These are phyloP conservation scores for Tylopilus sp. DNA, from an alignment of 768 basidiomycete genomes.

Conservation along the genomic window DNA sequence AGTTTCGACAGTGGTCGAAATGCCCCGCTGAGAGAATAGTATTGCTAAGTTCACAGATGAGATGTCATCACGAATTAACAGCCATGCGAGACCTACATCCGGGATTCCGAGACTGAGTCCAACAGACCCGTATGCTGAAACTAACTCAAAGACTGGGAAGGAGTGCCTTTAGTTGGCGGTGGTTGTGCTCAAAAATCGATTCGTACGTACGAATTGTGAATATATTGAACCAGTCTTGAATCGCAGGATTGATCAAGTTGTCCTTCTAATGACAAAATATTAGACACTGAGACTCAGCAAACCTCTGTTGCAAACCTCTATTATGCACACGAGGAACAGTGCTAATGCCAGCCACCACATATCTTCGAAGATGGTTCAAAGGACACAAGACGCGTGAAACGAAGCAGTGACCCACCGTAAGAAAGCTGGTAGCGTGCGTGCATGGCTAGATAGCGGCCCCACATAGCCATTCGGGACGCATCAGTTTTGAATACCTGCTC, in stretches of 20 bases:
- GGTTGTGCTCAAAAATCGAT: background rate
- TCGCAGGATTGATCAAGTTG: slow-evolving; percentile 51
- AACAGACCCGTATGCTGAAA: slow-evolving; percentile 86
- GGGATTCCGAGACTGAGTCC: slow-evolving; percentile 88
- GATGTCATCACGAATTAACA: background rate
- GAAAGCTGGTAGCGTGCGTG: slow-evolving; percentile 88
- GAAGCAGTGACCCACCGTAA: slow-evolving; percentile 57
- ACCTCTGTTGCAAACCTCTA: slow-evolving; percentile 59
- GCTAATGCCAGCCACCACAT: slow-evolving; percentile 94
- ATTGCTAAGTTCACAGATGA: slow-evolving; percentile 46
- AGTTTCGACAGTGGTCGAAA: slow-evolving; percentile 83
- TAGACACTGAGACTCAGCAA: background rate
- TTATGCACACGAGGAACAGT: slow-evolving; percentile 86
- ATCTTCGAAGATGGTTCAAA: slow-evolving; percentile 46
- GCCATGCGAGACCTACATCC: slow-evolving; percentile 53
- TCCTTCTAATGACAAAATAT: slow-evolving; percentile 43
- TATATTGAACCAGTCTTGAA: slow-evolving; percentile 75
- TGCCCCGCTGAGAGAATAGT: slow-evolving; percentile 78
- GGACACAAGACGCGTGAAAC: background rate
- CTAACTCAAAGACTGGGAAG: slow-evolving; percentile 72
- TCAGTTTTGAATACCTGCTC: slow-evolving; percentile 40
- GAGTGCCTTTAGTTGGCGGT: background rate
- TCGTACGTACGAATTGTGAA: slow-evolving; percentile 64
- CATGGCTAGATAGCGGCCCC: slow-evolving; percentile 75
- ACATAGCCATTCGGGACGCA: slow-evolving; percentile 56